Evolutionary conservation across 129 eudicot genomes (phyloP).

Genomic region (Rutidosis leptorrhynchoides): DNA sequence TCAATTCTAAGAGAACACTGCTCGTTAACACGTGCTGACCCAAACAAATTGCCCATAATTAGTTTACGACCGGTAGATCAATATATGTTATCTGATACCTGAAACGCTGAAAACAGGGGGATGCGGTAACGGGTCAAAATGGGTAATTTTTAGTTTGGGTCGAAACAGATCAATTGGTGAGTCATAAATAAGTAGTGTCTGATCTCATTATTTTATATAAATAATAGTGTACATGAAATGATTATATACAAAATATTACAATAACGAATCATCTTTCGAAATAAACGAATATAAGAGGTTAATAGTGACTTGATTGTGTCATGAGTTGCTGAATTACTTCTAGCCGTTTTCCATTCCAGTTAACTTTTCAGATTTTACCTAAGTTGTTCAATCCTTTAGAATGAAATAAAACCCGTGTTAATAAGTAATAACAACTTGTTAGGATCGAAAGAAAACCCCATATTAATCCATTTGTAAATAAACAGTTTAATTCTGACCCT

Average conservation of each 20-base stretch:
- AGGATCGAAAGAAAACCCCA: no score
- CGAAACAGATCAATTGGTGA: neutral
- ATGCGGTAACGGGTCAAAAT: neutral
- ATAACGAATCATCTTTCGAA: neutral
- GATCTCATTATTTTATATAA: neutral
- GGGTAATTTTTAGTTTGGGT: neutral
- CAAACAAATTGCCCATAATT: neutral
- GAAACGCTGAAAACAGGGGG: slow-evolving; percentile 1
- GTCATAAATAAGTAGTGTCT: neutral
- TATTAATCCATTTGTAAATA: neutral
- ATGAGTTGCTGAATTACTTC: neutral
- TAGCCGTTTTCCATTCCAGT: neutral
- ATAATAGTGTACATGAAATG: neutral
- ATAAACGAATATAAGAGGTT: neutral
- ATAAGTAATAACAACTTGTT: no score
- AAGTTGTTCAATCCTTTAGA: neutral
- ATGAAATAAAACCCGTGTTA: neutral
- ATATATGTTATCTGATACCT: neutral
- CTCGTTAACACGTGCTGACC: neutral
- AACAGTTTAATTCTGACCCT: neutral
- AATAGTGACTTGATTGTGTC: neutral
- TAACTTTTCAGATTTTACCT: neutral
- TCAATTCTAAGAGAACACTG: neutral
- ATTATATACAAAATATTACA: neutral
- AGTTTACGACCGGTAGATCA: neutral